phyloP scores from a whole-genome alignment of 331 rosid genomes.

The Pyrus hybrid region DNA sequence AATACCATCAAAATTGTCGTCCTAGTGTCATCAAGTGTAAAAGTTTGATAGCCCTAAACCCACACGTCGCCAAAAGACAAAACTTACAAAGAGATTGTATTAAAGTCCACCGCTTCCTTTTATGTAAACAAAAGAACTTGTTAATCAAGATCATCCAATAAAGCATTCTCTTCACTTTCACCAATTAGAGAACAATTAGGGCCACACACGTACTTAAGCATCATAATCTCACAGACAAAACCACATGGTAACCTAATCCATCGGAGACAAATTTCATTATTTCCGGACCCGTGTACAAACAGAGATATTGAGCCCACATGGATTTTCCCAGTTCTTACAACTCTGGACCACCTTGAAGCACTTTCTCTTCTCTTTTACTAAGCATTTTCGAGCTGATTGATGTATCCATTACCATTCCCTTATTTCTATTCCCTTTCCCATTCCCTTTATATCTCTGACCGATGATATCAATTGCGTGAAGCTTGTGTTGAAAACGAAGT shows the following conservation, averaged over 20 bases:
- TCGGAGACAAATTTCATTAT: neutral
- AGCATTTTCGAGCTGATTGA: neutral
- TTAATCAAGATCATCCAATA: neutral
- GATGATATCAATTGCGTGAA: conserved; percentile 42
- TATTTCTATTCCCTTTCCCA: neutral
- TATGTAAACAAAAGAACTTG: neutral
- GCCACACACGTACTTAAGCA: neutral
- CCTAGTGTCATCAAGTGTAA: neutral
- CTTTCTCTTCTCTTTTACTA: neutral
- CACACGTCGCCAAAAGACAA: neutral
- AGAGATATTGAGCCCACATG: neutral
- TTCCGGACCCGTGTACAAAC: neutral
- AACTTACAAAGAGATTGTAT: neutral
- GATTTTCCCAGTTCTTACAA: neutral
- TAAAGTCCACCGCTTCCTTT: neutral
- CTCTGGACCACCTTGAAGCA: neutral
- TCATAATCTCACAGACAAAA: neutral
- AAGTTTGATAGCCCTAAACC: neutral
- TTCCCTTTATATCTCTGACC: conserved; percentile 5
- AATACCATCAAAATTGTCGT: too few relatives aligned
- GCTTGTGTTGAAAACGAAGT: conserved; percentile 35
- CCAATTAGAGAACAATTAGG: neutral
- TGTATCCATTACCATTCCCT: neutral
- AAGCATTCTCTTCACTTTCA: neutral
- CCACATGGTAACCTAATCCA: neutral